Evolutionary conservation across 176 grass and related monocot species (phyloP).

Genomic region (Phoenix roebelenii): DNA sequence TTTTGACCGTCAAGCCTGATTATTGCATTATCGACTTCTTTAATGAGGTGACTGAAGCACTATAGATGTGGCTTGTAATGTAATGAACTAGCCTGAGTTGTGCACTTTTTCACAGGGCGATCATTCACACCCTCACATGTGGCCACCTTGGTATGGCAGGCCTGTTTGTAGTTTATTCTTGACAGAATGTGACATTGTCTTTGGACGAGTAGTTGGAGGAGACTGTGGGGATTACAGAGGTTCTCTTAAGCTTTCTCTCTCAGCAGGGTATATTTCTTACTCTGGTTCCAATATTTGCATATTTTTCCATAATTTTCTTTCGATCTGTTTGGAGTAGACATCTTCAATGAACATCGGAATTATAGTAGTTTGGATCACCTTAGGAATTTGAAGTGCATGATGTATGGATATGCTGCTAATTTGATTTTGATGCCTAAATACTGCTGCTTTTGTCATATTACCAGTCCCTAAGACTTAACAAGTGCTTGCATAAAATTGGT

Average conservation of each 20-base stretch:
- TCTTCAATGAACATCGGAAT: too few relatives aligned
- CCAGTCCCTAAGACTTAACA: too few relatives aligned
- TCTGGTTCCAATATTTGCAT: too few relatives aligned
- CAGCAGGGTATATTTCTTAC: slow-evolving; percentile 50
- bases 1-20: slow-evolving; percentile 70
- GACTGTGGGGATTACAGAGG: slow-evolving; percentile 72
- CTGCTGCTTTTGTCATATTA: too few relatives aligned
- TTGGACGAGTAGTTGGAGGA: slow-evolving; percentile 49
- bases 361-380: too few relatives aligned
- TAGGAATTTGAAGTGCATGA: too few relatives aligned
- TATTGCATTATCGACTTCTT: slow-evolving; percentile 90
- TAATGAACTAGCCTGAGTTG: neutral
- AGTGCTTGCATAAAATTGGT: too few relatives aligned
- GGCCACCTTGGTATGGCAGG: slow-evolving; percentile 72
- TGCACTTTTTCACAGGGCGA: slow-evolving; percentile 21
- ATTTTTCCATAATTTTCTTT: too few relatives aligned
- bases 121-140: slow-evolving; percentile 32
- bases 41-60: slow-evolving; percentile 46
- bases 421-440: too few relatives aligned
- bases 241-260: slow-evolving; percentile 57
- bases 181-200: slow-evolving; percentile 93
- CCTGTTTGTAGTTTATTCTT: slow-evolving; percentile 84
- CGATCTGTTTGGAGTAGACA: too few relatives aligned
- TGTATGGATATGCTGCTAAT: too few relatives aligned
- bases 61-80: neutral